Conservation (phyloP, 164 flowering plant genomes). For the Akebia trifoliata region DNA sequence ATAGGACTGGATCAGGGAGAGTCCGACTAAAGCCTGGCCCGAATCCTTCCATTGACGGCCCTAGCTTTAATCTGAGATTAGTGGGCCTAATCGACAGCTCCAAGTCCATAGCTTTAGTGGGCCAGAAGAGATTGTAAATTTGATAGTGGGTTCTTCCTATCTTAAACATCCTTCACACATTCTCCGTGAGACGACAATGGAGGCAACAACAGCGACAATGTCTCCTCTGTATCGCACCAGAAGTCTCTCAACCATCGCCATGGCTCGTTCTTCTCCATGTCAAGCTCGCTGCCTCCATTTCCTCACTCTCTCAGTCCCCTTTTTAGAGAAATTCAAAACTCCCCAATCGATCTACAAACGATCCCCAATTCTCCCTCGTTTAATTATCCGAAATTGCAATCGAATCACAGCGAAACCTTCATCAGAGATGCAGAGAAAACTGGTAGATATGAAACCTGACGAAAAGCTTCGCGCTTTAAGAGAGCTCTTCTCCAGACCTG, state of each 20-base stretch:
- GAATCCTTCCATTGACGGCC: too few relatives aligned
- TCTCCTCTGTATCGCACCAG: slow-evolving; percentile 13
- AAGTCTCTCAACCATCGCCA: slow-evolving; percentile 16
- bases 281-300: slow-evolving; percentile 23
- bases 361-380: slow-evolving; percentile 12
- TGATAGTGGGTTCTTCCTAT: too few relatives aligned
- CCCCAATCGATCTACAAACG: slow-evolving; percentile 8
- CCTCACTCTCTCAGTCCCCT: slow-evolving; percentile 28
- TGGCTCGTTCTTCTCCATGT: slow-evolving; percentile 13
- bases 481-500: slow-evolving; percentile 65
- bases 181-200: slow-evolving; percentile 4
- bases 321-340: slow-evolving; percentile 26
- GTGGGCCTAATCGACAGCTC: too few relatives aligned
- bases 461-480: slow-evolving; percentile 72
- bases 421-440: slow-evolving; percentile 45
- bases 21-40: too few relatives aligned
- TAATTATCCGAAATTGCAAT: slow-evolving; percentile 31
- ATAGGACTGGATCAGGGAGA: too few relatives aligned
- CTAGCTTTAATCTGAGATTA: too few relatives aligned
- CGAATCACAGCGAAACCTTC: slow-evolving; percentile 67
- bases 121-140: too few relatives aligned
- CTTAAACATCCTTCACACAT: too few relatives aligned
- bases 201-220: slow-evolving; percentile 14
- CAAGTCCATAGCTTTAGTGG: too few relatives aligned
- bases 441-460: slow-evolving; percentile 33